These are phyloP conservation scores for Rhodotorula toruloides DNA, from an alignment of 768 basidiomycete genomes.

Conservation along the genomic window DNA sequence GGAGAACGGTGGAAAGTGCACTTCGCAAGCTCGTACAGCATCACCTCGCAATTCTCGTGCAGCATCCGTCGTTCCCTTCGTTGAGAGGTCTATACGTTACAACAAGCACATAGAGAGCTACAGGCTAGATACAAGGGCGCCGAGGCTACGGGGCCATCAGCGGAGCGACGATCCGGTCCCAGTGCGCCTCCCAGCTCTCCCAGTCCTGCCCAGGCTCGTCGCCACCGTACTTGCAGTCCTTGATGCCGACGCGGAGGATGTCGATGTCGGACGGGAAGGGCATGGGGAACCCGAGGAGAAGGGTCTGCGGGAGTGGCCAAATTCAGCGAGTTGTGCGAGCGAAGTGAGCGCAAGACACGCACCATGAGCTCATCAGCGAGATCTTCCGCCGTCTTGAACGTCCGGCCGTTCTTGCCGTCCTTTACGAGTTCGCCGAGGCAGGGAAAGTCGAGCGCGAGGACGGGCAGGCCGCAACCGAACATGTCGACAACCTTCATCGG, in stretches of 20 bases:
- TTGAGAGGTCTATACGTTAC: too few relatives aligned
- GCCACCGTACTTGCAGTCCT: background rate
- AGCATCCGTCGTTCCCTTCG: background rate
- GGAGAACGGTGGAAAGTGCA: background rate
- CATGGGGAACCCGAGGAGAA: slow-evolving; percentile 56
- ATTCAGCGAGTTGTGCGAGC: background rate
- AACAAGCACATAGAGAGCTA: too few relatives aligned
- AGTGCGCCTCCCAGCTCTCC: slow-evolving; percentile 80
- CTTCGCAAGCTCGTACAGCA: background rate
- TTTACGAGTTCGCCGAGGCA: slow-evolving; percentile 83
- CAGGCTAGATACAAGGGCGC: too few relatives aligned
- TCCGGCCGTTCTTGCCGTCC: slow-evolving; percentile 72
- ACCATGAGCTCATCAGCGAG: slow-evolving; percentile 71
- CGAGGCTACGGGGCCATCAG: slow-evolving; percentile 48
- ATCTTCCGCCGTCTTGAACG: slow-evolving; percentile 64
- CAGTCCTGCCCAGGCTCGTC: slow-evolving; percentile 53
- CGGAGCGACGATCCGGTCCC: slow-evolving; percentile 64
- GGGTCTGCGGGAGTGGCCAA: slow-evolving; percentile 47
- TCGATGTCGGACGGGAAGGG: slow-evolving; percentile 48
- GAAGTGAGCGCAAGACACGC: slow-evolving; percentile 38
- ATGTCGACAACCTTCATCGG: slow-evolving; percentile 99
- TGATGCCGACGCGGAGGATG: slow-evolving; percentile 50
- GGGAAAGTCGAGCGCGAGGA: slow-evolving; percentile 77
- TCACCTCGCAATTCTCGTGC: background rate
- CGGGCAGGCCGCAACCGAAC: slow-evolving; percentile 94